Evolutionary conservation across 768 basidiomycete genomes (phyloP), one percentile per base, ranked within the genome.

Genomic region (Leccinum pellstonianum): DNA sequence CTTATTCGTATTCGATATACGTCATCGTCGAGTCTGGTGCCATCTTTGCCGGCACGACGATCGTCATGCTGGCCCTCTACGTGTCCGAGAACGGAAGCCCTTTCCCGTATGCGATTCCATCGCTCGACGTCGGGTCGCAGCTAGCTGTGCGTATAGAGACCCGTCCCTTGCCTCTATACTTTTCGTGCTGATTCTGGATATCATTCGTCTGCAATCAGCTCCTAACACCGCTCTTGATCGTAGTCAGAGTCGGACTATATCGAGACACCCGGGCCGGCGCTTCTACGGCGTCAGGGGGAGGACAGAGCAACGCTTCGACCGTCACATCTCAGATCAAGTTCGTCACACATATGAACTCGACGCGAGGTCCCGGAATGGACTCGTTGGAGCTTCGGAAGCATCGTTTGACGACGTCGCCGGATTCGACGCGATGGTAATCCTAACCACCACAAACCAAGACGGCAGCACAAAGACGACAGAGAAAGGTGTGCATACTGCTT

Each of bases 1-100:
- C 56, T 9, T 66, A 66, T 33, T 41, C 35, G 12, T 58, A 62
- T 49, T 52, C 66, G 0, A 67, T 68, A 33, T 66, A 65, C 33
- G 57, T 63, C 52, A 15, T 67, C 35, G 33, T 66, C 4, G 66
- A 66, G 38, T 67, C 66, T 3, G 66, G 66, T 6, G 66, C 63
- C 33, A 58, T 66, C n/a, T 67, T 67, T 19, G 15, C 66, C 9
- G 48, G 55, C 14, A 55, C 59, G 15, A 67, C 64, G n/a, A 59
- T 68, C 23, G 25, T 67, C 12, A 56, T 68, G 51, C 15, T 67
- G 38, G 67, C 48, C 5, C 55, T 67, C 12, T 64, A 65, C 11
- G 19, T 52, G 11, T 54, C 54, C 17, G 59, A 58, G 19, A 0
- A 27, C 29, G 56, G 63, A 5, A 59, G 43, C 49, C 57, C 59